Conservation (phyloP, 805 yeast species). For the Wickerhamomyces alni region DNA sequence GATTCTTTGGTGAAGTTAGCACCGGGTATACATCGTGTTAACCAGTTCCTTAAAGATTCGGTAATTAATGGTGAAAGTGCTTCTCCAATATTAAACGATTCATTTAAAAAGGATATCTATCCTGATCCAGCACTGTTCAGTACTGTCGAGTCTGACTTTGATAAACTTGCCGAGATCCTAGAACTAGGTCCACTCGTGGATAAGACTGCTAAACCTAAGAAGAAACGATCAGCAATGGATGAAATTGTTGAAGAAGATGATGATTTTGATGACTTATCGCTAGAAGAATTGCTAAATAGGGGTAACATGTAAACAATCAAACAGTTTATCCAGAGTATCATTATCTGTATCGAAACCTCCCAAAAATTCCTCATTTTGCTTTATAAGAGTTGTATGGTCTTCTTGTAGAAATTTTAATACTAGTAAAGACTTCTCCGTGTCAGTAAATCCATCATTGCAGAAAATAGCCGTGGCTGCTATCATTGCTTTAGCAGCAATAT, state of each 20-base stretch:
- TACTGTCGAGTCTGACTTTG: conserved; percentile 9
- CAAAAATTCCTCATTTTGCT: not conserved
- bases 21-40: conserved; percentile 20
- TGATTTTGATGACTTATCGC: conserved; percentile 9
- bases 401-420: conserved; percentile 8
- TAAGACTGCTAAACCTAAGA: conserved; percentile 7
- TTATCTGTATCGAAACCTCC: not conserved
- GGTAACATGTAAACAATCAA: conserved; percentile 2
- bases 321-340: conserved; percentile 2
- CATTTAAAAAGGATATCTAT: conserved; percentile 10
- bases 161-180: conserved; percentile 11
- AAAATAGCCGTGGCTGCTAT: conserved; percentile 28
- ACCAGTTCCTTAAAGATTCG: conserved; percentile 12
- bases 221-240: conserved; percentile 4
- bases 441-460: conserved; percentile 2
- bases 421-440: conserved; percentile 3
- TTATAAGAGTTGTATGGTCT: conserved; percentile 1
- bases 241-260: conserved; percentile 6
- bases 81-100: conserved; percentile 7
- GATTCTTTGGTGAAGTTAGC: conserved; percentile 22
- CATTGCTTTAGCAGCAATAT: conserved; percentile 30
- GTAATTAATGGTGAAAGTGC: conserved; percentile 7
- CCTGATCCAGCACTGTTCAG: conserved; percentile 10
- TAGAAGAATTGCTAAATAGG: conserved; percentile 6
- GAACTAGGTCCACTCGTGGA: conserved; percentile 16